A percentile compares a stretch with the other conserved stretches of the same genome.
Conservation (phyloP, 2,329 filamentous ascomycete genomes). For the Tricladium varicosporioides region DNA sequence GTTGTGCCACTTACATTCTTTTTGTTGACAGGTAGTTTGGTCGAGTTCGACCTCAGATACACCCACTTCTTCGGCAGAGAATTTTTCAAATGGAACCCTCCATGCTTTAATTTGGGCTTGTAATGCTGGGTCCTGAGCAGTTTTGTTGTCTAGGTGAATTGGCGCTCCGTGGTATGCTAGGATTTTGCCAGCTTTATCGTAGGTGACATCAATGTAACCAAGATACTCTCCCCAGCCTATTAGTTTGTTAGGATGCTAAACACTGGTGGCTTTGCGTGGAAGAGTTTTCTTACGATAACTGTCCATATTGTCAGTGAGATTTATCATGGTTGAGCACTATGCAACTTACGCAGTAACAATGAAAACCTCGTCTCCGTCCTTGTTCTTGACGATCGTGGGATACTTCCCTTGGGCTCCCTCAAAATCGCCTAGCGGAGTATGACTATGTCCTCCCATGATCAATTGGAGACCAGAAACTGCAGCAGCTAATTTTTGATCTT, state of each 20-base stretch:
- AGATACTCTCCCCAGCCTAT: constrained; percentile 62
- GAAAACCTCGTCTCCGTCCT: constrained; percentile 61
- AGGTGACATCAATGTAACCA: constrained; percentile 65
- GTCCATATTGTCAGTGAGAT: too few relatives aligned
- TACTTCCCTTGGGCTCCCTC: constrained; percentile 57
- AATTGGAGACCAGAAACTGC: constrained; percentile 63
- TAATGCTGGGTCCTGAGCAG: constrained; percentile 52
- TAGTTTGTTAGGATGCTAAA: not conserved
- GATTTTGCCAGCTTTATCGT: constrained; percentile 58
- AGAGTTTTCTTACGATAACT: too few relatives aligned
- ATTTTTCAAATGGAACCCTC: constrained; percentile 60
- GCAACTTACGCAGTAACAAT: constrained; percentile 58
- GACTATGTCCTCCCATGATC: constrained; percentile 63
- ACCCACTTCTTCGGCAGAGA: constrained; percentile 56
- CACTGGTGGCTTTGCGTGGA: not conserved
- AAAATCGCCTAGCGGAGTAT: constrained; percentile 60
- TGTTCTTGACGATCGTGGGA: constrained; percentile 60
- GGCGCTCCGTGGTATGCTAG: constrained; percentile 62
- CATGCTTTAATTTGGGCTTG: constrained; percentile 58
- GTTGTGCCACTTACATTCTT: constrained; percentile 46
- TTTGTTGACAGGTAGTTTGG: constrained; percentile 54
- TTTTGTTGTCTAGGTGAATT: constrained; percentile 62
- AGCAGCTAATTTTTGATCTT: constrained; percentile 59
- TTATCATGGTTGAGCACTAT: too few relatives aligned
- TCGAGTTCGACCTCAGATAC: constrained; percentile 53